Percentiles rank a stretch among this genome's conserved stretches.
These are phyloP conservation scores for Kwoniella sp. DNA, from an alignment of 768 basidiomycete genomes.

Conservation along the genomic window DNA sequence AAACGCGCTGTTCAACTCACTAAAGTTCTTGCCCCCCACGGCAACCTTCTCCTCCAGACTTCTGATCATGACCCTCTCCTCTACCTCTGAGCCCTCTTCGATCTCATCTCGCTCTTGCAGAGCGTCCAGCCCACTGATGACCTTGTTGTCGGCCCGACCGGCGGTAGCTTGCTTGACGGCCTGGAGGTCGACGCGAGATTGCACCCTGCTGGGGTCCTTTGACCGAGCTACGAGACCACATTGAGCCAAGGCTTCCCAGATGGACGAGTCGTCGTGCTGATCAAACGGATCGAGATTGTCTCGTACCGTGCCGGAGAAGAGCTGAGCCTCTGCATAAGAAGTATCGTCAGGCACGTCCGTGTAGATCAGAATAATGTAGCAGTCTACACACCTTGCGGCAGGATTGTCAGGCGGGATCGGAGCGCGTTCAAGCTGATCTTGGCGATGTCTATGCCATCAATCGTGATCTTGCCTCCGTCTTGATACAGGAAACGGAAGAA, in stretches of 20 bases:
- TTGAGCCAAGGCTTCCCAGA: conserved; percentile 40
- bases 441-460: conserved; percentile 52
- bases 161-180: conserved; percentile 5
- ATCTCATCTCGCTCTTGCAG: conserved; percentile 13
- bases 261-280: conserved; percentile 41
- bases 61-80: conserved; percentile 43
- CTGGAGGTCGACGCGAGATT: conserved; percentile 17
- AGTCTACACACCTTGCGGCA: conserved; percentile 48
- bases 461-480: conserved; percentile 45
- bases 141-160: conserved; percentile 4
- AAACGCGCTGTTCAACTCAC: conserved; percentile 37
- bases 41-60: conserved; percentile 50
- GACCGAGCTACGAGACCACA: conserved; percentile 41
- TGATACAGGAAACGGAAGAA: conserved; percentile 54
- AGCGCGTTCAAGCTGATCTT: conserved; percentile 52
- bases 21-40: conserved; percentile 53
- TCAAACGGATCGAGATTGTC: conserved; percentile 50
- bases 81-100: conserved; percentile 21
- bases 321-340: conserved; percentile 41
- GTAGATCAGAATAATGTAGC: neutral
- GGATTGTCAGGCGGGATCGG: conserved; percentile 64
- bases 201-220: conserved; percentile 19
- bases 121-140: neutral
- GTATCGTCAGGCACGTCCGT: no score
- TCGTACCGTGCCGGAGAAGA: conserved; percentile 46